phyloP scores from a whole-genome alignment of 345 rosid species.

The Syzygium grande region DNA sequence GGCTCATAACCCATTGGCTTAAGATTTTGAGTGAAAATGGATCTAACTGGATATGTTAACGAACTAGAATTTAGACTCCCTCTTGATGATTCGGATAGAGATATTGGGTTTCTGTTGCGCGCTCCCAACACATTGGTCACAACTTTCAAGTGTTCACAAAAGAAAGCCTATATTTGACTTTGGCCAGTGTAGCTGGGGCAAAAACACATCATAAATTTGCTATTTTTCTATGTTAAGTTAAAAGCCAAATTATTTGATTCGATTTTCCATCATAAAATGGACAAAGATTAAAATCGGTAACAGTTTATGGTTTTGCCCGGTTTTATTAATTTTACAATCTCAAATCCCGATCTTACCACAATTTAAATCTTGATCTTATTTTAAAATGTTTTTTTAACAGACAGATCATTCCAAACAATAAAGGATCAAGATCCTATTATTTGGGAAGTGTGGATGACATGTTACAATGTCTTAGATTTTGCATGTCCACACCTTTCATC shows the following conservation, averaged over 20 bases:
- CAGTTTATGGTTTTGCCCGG: not conserved
- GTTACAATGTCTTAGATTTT: not conserved
- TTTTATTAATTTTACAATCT: not conserved
- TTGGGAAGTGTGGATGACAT: not conserved
- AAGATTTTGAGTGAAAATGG: too few species aligned
- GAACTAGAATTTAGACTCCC: too few species aligned
- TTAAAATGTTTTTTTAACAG: not conserved
- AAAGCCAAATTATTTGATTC: not conserved
- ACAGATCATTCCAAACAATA: not conserved
- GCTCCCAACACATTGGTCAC: not conserved
- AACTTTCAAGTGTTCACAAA: not conserved
- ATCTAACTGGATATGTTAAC: too few species aligned
- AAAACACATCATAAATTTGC: not conserved
- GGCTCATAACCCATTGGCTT: too few species aligned
- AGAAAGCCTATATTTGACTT: not conserved
- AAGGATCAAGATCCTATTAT: not conserved
- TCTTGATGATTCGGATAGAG: too few species aligned
- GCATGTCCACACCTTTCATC: not conserved
- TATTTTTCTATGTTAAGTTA: not conserved
- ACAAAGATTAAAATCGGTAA: not conserved
- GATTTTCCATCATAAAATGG: not conserved
- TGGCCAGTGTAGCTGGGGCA: not conserved
- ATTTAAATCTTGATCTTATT: too few species aligned
- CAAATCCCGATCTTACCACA: not conserved
- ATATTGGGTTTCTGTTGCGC: too few species aligned